These are phyloP conservation scores for Pyricularia grisea DNA, from an alignment of 2,329 filamentous ascomycete genomes.

Conservation along the genomic window DNA sequence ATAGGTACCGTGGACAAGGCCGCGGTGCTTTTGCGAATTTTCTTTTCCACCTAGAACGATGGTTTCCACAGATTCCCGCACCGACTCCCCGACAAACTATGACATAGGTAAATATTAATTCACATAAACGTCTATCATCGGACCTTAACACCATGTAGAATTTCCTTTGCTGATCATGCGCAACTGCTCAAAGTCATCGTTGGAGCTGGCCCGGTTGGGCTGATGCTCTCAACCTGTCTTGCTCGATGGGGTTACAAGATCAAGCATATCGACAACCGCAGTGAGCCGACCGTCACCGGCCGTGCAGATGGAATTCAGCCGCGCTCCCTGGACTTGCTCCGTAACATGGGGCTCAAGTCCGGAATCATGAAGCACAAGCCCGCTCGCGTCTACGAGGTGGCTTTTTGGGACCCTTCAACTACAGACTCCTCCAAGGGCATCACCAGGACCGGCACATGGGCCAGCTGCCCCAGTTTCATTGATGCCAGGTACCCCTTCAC, in stretches of 20 bases:
- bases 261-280: constrained; percentile 87
- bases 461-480: constrained; percentile 79
- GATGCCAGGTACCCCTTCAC: constrained; percentile 64
- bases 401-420: constrained; percentile 58
- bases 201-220: constrained; percentile 79
- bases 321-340: constrained; percentile 74
- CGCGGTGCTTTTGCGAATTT: neutral
- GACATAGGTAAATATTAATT: constrained; percentile 11
- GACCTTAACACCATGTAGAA: neutral
- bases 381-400: constrained; percentile 73
- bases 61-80: neutral
- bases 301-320: constrained; percentile 90
- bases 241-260: constrained; percentile 91
- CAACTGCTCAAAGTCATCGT: constrained; percentile 56
- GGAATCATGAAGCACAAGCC: constrained; percentile 82
- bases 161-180: constrained; percentile 11
- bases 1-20: neutral
- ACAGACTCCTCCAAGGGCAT: constrained; percentile 42
- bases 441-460: constrained; percentile 64
- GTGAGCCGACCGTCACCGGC: constrained; percentile 75
- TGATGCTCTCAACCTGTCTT: constrained; percentile 80
- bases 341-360: constrained; percentile 83
- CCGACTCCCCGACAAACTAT: constrained; percentile 10
- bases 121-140: neutral
- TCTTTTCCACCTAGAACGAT: neutral